phyloP scores from a whole-genome alignment of 495 filamentous ascomycete genomes.

The Talaromyces liani region DNA sequence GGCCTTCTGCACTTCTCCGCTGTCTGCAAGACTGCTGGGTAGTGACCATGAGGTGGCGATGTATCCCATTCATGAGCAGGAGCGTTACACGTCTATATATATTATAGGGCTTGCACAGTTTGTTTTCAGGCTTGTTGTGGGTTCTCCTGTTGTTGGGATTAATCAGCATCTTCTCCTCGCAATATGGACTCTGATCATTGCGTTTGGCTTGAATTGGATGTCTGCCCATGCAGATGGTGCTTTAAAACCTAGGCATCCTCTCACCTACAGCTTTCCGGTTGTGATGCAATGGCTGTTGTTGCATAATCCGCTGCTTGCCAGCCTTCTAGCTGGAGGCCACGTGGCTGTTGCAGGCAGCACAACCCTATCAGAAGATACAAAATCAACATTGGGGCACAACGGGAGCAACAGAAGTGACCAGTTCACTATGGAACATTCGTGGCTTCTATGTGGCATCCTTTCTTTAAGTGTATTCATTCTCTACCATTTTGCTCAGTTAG shows the following conservation, averaged over 20 bases:
- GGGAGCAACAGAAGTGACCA: not conserved
- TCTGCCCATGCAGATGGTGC: no score
- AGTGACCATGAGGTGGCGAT: no score
- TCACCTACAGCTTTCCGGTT: not conserved
- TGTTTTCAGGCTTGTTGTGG: no score
- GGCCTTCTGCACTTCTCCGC: no score
- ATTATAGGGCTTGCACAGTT: no score
- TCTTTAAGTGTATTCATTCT: conserved; percentile 1
- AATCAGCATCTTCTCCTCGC: no score
- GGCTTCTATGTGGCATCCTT: conserved; percentile 3
- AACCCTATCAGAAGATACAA: not conserved
- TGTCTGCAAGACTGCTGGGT: no score
- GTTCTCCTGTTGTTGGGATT: no score
- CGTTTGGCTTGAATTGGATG: no score
- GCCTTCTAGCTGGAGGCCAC: not conserved
- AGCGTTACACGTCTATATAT: no score
- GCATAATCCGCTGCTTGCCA: conserved; percentile 4
- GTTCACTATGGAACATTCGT: not conserved
- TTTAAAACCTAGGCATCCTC: not conserved
- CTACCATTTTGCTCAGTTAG: not conserved
- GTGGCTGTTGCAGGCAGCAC: conserved; percentile 3
- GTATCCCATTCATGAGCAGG: no score
- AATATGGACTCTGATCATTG: no score
- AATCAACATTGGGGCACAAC: not conserved
- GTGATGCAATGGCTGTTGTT: conserved; percentile 1